These are phyloP conservation scores for Ochromonas danica DNA, from an alignment of 108 stramenopile genomes.

Conservation along the genomic window DNA sequence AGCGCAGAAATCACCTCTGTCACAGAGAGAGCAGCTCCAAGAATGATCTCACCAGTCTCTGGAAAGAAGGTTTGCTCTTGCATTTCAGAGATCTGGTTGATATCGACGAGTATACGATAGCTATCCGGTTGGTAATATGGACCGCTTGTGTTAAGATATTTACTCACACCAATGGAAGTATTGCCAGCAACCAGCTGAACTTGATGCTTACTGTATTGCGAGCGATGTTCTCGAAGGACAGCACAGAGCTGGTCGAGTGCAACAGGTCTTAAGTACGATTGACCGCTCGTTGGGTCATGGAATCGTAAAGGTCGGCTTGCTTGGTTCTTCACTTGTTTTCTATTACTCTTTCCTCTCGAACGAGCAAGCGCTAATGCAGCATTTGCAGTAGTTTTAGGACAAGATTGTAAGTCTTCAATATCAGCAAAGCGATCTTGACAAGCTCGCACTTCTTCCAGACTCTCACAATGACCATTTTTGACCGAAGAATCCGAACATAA, in stretches of 20 bases:
- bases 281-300: neutral
- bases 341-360: neutral
- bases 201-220: neutral
- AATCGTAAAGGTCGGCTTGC: neutral
- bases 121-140: constrained; percentile 10
- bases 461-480: neutral
- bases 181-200: constrained; percentile 21
- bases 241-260: constrained; percentile 17
- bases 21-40: constrained; percentile 38
- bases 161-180: constrained; percentile 36
- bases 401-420: neutral
- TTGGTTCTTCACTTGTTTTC: neutral
- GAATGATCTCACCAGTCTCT: neutral
- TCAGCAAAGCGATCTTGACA: neutral
- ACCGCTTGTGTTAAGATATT: constrained; percentile 36
- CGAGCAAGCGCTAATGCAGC: neutral
- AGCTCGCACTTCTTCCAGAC: neutral
- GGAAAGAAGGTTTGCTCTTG: neutral
- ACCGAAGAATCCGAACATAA: neutral
- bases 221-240: neutral
- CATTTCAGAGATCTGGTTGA: constrained; percentile 17
- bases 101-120: constrained; percentile 10
- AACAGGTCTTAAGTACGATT: neutral
- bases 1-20: neutral
- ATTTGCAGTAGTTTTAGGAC: neutral